Base-by-base conservation (phyloP, 208 protist genomes). In the Wallacemonas sp. region DNA sequence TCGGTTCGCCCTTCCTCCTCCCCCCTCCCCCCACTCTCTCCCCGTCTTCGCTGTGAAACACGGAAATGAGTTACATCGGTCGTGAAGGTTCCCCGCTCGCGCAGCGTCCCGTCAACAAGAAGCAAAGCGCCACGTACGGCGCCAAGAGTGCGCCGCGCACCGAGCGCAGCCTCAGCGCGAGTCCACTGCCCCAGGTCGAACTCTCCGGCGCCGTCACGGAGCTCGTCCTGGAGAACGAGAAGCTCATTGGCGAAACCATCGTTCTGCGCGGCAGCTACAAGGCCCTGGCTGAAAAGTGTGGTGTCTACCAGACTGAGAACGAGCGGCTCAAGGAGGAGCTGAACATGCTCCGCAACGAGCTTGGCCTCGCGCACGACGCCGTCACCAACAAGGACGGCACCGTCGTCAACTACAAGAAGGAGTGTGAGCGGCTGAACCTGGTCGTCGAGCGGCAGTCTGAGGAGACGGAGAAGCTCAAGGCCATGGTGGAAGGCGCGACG, bases 191-290 rank as follows among this genome's bases (percentile, higher is more conserved):
- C 0, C 24, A 14, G 44, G 52, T 75, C 30, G 65, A 77, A 14
- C 70, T 88, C 12, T 74, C 76, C 57, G 52, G 52, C 11, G 38
- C 71, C 36, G 82, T 74, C 11, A 33, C 68, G 21, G 74, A 54
- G 4, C 71, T 92, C 39, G 72, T 87, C 29, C 58, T 73, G 27
- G 86, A 89, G 58, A 89, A 88, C 57, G 82, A 83, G 46, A 58
- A 70, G 34, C 88, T 92, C 82, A 38, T 92, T 17, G 66, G 64
- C 47, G 68, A 61, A 16, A 84, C 88, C 26, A 72, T 65, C 12
- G 55, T 49, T 12, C 70, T 92, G n/a, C 70, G 75, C 24, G 58
- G 68, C 36, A 74, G 85, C 27, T 47, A 76, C 21, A 54, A 70
- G 24, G 55, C 67, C 47, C 47, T 74, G 39, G 30, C 65, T 33